phyloP scores from a whole-genome alignment of 345 rosid species.

The Brassica napus region Da-Ae NC_063452.1:43008501-43009000 shows the following conservation, averaged over 20 bases:
- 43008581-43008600: conserved; percentile 57
- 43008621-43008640: conserved; percentile 48
- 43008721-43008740: conserved; percentile 40
- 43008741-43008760: background rate
- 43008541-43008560: background rate
- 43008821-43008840: conserved; percentile 35
- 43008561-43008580: background rate
- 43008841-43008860: conserved; percentile 34
- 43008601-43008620: conserved; percentile 49
- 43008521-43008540: background rate
- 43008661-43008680: conserved; percentile 46
- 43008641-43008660: conserved; percentile 49
- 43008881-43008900: conserved; percentile 40
- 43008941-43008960: conserved; percentile 46
- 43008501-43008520: background rate
- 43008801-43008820: conserved; percentile 45
- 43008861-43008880: conserved; percentile 22
- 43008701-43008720: conserved; percentile 35
- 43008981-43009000: conserved; percentile 12
- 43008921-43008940: conserved; percentile 43
- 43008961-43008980: conserved; percentile 35
- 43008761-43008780: conserved; percentile 5
- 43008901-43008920: conserved; percentile 49
- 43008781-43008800: conserved; percentile 1
- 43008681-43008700: conserved; percentile 43